phyloP scores from a whole-genome alignment of 1,284 basidiomycete species.

The Amylostereum areolatum region DNA sequence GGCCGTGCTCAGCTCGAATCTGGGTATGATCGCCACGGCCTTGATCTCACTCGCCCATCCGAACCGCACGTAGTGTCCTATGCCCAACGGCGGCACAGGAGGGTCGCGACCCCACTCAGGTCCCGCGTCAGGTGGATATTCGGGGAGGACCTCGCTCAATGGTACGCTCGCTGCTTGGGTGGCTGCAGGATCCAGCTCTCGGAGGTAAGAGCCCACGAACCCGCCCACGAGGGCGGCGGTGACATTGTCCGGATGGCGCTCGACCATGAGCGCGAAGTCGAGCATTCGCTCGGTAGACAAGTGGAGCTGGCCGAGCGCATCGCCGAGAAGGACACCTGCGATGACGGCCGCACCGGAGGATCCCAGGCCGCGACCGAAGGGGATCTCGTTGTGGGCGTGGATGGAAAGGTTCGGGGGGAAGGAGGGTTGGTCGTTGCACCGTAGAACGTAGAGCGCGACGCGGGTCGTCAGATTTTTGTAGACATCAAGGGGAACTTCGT shows the following conservation, averaged over 20 bases:
- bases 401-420: constrained; percentile 78
- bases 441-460: constrained; percentile 94
- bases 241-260: constrained; percentile 98
- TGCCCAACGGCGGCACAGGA: constrained; percentile 82
- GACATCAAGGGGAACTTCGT: constrained; percentile 88
- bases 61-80: constrained; percentile 94
- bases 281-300: constrained; percentile 74
- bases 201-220: constrained; percentile 96
- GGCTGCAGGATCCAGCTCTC: constrained; percentile 79
- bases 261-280: constrained; percentile 98
- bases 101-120: constrained; percentile 88
- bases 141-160: constrained; percentile 93
- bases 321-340: constrained; percentile 88
- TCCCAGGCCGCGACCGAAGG: constrained; percentile 95
- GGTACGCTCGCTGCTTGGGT: constrained; percentile 84
- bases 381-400: constrained; percentile 88
- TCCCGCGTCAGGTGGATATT: constrained; percentile 91
- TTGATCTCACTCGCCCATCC: constrained; percentile 85
- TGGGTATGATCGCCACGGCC: constrained; percentile 92
- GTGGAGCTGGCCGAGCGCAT: constrained; percentile 72
- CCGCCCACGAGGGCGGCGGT: constrained; percentile 96
- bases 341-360: constrained; percentile 98
- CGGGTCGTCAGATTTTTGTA: constrained; percentile 99
- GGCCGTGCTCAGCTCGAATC: constrained; percentile 96
- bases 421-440: constrained; percentile 69